Evolutionary conservation across 1,139 yeast genomes (phyloP).

Genomic region (Debaryomyces robertsiae): DNA sequence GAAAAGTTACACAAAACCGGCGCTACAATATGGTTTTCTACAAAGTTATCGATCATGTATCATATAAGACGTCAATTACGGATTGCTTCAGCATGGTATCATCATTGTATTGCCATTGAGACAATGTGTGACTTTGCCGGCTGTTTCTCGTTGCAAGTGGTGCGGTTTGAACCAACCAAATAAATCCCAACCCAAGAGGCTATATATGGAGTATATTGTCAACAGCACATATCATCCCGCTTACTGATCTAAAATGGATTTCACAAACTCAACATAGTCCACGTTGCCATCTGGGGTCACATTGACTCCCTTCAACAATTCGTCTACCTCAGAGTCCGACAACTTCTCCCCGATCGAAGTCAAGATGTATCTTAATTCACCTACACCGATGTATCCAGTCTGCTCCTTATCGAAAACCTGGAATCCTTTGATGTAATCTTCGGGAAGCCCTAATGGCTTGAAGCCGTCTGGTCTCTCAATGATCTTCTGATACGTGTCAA

Average conservation of each 20-base stretch:
- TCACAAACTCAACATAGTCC: slow-evolving; percentile 92
- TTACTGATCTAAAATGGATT: slow-evolving; percentile 87
- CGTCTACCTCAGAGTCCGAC: slow-evolving; percentile 89
- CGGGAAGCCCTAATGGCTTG: slow-evolving; percentile 89
- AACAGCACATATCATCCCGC: not conserved
- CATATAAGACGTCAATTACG: too few relatives aligned
- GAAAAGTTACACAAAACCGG: not conserved
- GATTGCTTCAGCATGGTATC: not conserved
- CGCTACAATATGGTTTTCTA: too few relatives aligned
- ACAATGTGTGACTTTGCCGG: too few relatives aligned
- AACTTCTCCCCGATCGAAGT: slow-evolving; percentile 94
- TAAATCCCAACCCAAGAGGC: not conserved
- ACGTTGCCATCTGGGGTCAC: slow-evolving; percentile 93
- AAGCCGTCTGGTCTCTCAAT: slow-evolving; percentile 89
- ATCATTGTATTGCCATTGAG: not conserved
- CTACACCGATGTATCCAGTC: slow-evolving; percentile 95
- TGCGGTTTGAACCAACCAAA: too few relatives aligned
- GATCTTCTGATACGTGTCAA: slow-evolving; percentile 74
- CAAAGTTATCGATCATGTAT: too few relatives aligned
- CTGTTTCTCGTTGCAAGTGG: too few relatives aligned
- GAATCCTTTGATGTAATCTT: slow-evolving; percentile 95
- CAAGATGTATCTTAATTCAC: slow-evolving; percentile 90
- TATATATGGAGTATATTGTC: slow-evolving; percentile 6
- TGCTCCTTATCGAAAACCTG: slow-evolving; percentile 96
- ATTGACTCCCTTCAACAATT: slow-evolving; percentile 90